Evolutionary conservation across 2,329 filamentous ascomycete genomes (phyloP).

Genomic region (Ophiosphaerella korrae): DNA sequence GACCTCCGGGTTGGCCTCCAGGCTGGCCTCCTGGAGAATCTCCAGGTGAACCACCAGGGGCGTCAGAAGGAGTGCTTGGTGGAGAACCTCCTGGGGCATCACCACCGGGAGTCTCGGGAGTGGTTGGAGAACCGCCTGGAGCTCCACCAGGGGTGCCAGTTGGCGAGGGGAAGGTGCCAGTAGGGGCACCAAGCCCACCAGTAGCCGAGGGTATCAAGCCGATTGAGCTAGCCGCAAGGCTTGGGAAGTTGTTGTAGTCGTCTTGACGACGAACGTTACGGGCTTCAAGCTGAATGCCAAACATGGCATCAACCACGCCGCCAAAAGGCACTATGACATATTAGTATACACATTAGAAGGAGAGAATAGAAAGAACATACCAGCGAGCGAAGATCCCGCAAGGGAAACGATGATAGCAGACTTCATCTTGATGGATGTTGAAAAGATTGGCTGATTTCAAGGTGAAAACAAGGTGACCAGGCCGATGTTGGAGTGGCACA

Average conservation of each 20-base stretch:
- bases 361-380: constrained; percentile 8
- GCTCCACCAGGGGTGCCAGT: background rate
- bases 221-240: background rate
- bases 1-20: no score
- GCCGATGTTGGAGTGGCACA: constrained; percentile 14
- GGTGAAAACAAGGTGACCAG: background rate
- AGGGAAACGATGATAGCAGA: constrained; percentile 28
- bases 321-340: constrained; percentile 12
- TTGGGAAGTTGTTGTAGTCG: background rate
- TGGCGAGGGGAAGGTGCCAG: constrained; percentile 11
- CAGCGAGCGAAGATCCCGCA: constrained; percentile 25
- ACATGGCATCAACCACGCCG: constrained; percentile 16
- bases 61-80: no score
- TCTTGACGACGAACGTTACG: constrained; percentile 4
- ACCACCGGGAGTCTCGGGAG: background rate
- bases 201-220: background rate
- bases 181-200: background rate
- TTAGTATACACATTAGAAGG: background rate
- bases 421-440: constrained; percentile 22
- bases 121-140: background rate
- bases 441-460: background rate
- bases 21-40: background rate
- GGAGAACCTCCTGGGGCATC: background rate
- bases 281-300: constrained; percentile 12
- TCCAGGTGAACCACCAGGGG: background rate